These are phyloP conservation scores for Platanthera guangdongensis DNA, from an alignment of 106 monocot species.

Conservation along the genomic window DNA sequence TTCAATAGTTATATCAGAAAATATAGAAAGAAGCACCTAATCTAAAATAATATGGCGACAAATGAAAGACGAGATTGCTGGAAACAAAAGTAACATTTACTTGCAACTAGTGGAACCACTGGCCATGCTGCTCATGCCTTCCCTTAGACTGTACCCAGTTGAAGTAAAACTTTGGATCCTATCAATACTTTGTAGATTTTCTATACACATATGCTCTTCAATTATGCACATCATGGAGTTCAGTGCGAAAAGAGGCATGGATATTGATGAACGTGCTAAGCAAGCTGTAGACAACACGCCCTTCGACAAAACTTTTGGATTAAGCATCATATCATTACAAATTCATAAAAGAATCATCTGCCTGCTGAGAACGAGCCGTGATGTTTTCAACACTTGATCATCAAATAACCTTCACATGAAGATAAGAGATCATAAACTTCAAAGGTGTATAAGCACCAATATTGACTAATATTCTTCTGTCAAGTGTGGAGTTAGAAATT, in stretches of 20 bases:
- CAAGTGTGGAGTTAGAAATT: background rate
- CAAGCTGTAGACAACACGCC: background rate
- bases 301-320: background rate
- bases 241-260: background rate
- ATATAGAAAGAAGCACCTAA: background rate
- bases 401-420: background rate
- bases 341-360: background rate
- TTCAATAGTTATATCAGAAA: background rate
- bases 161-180: slow-evolving; percentile 34
- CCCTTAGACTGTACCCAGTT: slow-evolving; percentile 34
- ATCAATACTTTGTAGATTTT: slow-evolving; percentile 29
- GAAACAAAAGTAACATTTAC: slow-evolving; percentile 26
- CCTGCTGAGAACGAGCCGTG: background rate
- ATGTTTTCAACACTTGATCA: background rate
- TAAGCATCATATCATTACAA: slow-evolving; percentile 2
- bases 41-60: background rate
- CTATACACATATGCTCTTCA: slow-evolving; percentile 11
- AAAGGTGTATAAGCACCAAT: background rate
- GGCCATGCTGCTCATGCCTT: slow-evolving; percentile 30
- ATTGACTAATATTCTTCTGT: background rate
- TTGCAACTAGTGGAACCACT: slow-evolving; percentile 32
- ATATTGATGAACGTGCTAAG: background rate
- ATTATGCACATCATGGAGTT: background rate
- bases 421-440: background rate
- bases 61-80: background rate